Evolutionary conservation across 306 rosid species (phyloP), one percentile per base, ranked within the genome.

Genomic region (Abrus precatorius): DNA sequence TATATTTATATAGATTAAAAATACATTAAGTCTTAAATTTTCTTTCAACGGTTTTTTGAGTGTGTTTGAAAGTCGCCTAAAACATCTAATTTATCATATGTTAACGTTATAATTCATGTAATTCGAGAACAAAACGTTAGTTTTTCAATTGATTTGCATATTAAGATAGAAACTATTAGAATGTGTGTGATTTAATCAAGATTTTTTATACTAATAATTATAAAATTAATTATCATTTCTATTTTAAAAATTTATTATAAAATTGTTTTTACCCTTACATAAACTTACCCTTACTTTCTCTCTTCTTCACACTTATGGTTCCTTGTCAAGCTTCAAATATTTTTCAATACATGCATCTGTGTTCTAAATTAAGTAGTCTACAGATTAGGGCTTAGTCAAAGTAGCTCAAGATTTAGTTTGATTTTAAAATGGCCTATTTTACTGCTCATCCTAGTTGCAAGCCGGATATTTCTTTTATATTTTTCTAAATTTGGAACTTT

Each of bases 321-420:
- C 8, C 30, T 30, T n/a, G 14, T 34, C 14, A 30, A 27, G 60
- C 67, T 69, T 76, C 66, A 9, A 59, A 69, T 61, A 20, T 33
- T 76, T 29, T 68, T 69, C 40, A 41, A 72, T 50, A 49, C 52
- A 40, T 50, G 74, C 49, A 76, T 62, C 36, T 64, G 50, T 68
- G 82, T 67, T 59, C 74, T 76, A 82, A 82, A 20, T 20, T 20
- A 20, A 70, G 82, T 41, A 36, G 68, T 30, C 67, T 76, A 40
- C 33, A 30, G 6, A 44, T 54, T 60, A 69, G 77, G 72, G 50
- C 59, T 41, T 33, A 59, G 78, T 44, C 67, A 36, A 72, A 38
- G 71, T 60, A 47, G 20, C 12, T 71, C 44, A 69, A 36, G 65
- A 20, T 20, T 50, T 45, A 45, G 20, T 75, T 10, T 68, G 33